A percentile compares a stretch with the other conserved stretches of the same genome.
Conservation (phyloP, 108 stramenopile genomes). For the Cyclotella cryptica region DNA sequence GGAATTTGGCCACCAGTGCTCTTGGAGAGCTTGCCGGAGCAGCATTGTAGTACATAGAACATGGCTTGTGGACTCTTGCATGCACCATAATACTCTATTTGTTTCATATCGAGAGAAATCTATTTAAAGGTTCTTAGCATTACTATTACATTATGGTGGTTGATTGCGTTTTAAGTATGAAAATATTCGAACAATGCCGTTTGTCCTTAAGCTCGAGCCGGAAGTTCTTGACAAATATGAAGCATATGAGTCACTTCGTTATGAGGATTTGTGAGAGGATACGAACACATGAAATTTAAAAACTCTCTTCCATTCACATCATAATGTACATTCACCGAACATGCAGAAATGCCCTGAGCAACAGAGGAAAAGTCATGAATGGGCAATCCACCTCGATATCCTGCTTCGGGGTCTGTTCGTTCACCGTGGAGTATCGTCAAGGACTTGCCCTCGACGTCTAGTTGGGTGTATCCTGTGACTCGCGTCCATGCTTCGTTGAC, state of each 20-base stretch:
- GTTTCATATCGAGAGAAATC: too few relatives aligned
- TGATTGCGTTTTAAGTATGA: too few relatives aligned
- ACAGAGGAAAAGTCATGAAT: constrained; percentile 62
- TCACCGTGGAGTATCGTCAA: constrained; percentile 64
- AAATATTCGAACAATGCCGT: too few relatives aligned
- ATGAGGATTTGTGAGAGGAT: constrained; percentile 71
- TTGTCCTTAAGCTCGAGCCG: neutral
- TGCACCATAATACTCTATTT: too few relatives aligned
- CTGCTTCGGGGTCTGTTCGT: constrained; percentile 44
- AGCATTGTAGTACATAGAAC: too few relatives aligned
- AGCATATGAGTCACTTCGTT: constrained; percentile 28
- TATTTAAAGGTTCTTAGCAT: too few relatives aligned
- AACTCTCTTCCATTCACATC: constrained; percentile 70
- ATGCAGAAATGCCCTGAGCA: constrained; percentile 58
- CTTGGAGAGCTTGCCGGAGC: too few relatives aligned
- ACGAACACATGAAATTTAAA: constrained; percentile 80
- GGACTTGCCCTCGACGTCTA: constrained; percentile 77
- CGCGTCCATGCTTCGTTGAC: constrained; percentile 81
- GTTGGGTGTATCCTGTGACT: constrained; percentile 75
- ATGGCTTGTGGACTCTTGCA: too few relatives aligned
- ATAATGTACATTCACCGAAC: constrained; percentile 72
- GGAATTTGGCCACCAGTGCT: too few relatives aligned
- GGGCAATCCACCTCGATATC: constrained; percentile 40
- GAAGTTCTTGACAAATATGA: constrained; percentile 24
- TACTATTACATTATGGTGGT: too few relatives aligned